Conservation (phyloP, 1,139 yeast species). For the Spathaspora sp. region DNA sequence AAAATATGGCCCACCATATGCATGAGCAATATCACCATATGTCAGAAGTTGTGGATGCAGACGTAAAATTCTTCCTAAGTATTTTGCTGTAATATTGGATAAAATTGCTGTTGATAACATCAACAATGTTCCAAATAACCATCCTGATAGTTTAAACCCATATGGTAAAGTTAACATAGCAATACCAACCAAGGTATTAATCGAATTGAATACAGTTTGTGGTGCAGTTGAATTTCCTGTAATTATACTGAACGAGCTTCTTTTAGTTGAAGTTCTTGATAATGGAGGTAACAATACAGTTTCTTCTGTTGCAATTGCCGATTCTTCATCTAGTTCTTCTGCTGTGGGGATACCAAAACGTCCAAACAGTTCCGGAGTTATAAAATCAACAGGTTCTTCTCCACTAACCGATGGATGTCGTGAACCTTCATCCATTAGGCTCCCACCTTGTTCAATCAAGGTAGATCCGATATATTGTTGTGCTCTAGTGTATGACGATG, state of each 20-base stretch:
- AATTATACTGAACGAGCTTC: slow-evolving; percentile 12
- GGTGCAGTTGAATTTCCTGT: slow-evolving; percentile 59
- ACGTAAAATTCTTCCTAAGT: slow-evolving; percentile 34
- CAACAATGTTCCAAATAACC: slow-evolving; percentile 64
- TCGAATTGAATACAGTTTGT: slow-evolving; percentile 85
- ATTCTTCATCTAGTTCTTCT: slow-evolving; percentile 1
- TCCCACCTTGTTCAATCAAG: slow-evolving; percentile 19
- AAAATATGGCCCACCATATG: slow-evolving; percentile 45
- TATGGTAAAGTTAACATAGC: slow-evolving; percentile 83
- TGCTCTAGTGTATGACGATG: slow-evolving; percentile 76
- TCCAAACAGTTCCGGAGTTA: slow-evolving; percentile 9
- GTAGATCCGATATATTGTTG: slow-evolving; percentile 50
- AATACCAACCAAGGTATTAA: slow-evolving; percentile 82
- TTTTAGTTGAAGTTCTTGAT: slow-evolving; percentile 10
- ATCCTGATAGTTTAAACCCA: slow-evolving; percentile 78
- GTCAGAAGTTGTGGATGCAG: slow-evolving; percentile 31
- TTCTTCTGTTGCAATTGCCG: slow-evolving; percentile 14
- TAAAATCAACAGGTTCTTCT: slow-evolving; percentile 6
- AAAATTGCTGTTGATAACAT: slow-evolving; percentile 56
- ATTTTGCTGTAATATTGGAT: slow-evolving; percentile 70
- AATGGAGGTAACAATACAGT: slow-evolving; percentile 14
- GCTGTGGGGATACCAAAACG: background rate
- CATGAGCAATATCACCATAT: slow-evolving; percentile 48
- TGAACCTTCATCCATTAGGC: background rate
- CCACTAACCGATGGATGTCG: slow-evolving; percentile 7